Conservation (phyloP, 2,329 filamentous ascomycete genomes). For the Aspergillus quadrilineatus region DNA sequence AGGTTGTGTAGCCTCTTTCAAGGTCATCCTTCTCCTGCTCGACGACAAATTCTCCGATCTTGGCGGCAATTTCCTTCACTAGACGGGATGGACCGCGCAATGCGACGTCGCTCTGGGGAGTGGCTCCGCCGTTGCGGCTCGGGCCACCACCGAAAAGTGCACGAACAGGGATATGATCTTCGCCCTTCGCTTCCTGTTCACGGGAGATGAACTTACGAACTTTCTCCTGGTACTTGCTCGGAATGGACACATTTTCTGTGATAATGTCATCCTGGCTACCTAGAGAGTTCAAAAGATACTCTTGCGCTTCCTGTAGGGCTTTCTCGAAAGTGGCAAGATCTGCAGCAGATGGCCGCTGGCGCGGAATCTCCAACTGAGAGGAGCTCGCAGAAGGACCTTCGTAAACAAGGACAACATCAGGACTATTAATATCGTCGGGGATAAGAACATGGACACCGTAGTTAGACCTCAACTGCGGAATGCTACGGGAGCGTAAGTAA, state of each 20-base stretch:
- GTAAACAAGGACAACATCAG: slow-evolving; percentile 51
- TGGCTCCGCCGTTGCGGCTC: slow-evolving; percentile 22
- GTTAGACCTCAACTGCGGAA: slow-evolving; percentile 40
- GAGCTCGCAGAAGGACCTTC: slow-evolving; percentile 46
- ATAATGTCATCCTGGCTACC: slow-evolving; percentile 57
- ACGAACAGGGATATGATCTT: slow-evolving; percentile 58
- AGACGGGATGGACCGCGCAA: slow-evolving; percentile 73
- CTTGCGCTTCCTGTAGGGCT: slow-evolving; percentile 58
- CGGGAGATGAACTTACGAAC: slow-evolving; percentile 59
- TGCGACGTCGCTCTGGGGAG: slow-evolving; percentile 53
- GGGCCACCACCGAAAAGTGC: slow-evolving; percentile 48
- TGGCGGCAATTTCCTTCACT: slow-evolving; percentile 69
- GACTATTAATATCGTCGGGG: slow-evolving; percentile 45
- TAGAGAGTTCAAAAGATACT: slow-evolving; percentile 54
- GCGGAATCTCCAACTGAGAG: slow-evolving; percentile 55
- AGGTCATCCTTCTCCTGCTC: slow-evolving; percentile 91
- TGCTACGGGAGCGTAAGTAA: slow-evolving; percentile 43
- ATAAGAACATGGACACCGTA: slow-evolving; percentile 51
- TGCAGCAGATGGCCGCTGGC: slow-evolving; percentile 54
- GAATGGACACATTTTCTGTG: slow-evolving; percentile 54
- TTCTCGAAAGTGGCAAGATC: slow-evolving; percentile 59
- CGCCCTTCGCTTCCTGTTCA: slow-evolving; percentile 52
- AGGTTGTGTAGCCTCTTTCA: slow-evolving; percentile 81
- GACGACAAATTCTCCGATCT: slow-evolving; percentile 75
- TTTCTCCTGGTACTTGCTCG: slow-evolving; percentile 64